Conservation (phyloP, 768 basidiomycete species). For the Rubroboletus satanas region DNA sequence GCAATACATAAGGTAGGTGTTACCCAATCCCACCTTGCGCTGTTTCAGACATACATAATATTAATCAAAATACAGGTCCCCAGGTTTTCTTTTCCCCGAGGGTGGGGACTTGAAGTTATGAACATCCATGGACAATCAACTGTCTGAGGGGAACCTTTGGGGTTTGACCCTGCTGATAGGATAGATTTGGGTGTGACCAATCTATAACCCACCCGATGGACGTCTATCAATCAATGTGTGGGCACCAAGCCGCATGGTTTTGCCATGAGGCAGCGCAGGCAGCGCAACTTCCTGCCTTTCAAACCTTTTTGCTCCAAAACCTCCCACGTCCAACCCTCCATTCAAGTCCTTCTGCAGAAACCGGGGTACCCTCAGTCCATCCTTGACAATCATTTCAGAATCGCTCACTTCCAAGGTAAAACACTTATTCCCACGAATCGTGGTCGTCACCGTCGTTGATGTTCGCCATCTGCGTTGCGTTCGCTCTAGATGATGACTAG, state of each 20-base stretch:
- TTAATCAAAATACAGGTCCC: background rate
- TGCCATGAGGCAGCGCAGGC: slow-evolving; percentile 26
- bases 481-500: slow-evolving; percentile 4
- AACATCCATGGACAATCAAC: slow-evolving; percentile 1
- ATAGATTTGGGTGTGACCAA: background rate
- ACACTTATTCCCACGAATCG: background rate
- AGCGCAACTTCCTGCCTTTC: slow-evolving; percentile 2
- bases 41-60: slow-evolving; percentile 7
- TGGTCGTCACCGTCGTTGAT: background rate
- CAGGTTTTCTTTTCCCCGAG: slow-evolving; percentile 1
- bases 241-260: slow-evolving; percentile 14
- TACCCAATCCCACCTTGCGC: slow-evolving; percentile 1
- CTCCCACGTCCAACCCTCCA: slow-evolving; percentile 2
- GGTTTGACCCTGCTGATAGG: slow-evolving; percentile 7
- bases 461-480: background rate
- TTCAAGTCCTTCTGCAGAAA: slow-evolving; percentile 6
- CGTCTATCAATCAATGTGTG: slow-evolving; percentile 10
- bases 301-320: slow-evolving; percentile 1
- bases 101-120: background rate
- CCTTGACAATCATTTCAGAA: slow-evolving; percentile 8
- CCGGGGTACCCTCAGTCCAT: background rate
- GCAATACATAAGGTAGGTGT: slow-evolving; percentile 5
- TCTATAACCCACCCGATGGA: background rate
- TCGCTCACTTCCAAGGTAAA: slow-evolving; percentile 10
- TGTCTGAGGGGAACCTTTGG: slow-evolving; percentile 6